Evolutionary conservation across 176 grass and related monocot genomes (phyloP).

Genomic region (Aegilops umbellulata): DNA sequence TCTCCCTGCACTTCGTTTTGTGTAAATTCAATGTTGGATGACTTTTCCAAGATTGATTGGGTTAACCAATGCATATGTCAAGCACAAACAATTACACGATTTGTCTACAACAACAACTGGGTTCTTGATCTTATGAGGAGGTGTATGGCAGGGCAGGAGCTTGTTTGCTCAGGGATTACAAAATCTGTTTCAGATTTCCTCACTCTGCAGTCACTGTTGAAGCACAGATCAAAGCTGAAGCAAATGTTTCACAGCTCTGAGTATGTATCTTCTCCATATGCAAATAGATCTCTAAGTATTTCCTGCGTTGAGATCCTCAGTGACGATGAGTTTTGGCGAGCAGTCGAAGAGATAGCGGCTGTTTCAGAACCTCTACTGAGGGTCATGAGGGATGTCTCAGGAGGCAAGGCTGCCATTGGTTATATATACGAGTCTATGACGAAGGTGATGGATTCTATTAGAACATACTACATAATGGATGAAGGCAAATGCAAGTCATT

Average conservation of each 20-base stretch:
- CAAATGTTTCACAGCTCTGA: conserved; percentile 88
- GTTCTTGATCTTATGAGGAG: conserved; percentile 72
- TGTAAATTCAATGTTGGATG: conserved; percentile 82
- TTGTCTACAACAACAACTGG: conserved; percentile 83
- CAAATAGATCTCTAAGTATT: conserved; percentile 65
- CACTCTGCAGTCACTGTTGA: conserved; percentile 76
- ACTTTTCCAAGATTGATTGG: conserved; percentile 94
- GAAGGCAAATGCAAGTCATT: conserved; percentile 93
- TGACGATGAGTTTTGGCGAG: conserved; percentile 82
- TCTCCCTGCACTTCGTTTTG: conserved; percentile 88
- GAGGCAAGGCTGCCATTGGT: conserved; percentile 76
- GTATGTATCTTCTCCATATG: conserved; percentile 67
- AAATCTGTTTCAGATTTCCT: conserved; percentile 84
- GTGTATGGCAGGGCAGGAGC: conserved; percentile 57
- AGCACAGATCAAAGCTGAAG: conserved; percentile 71
- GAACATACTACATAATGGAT: conserved; percentile 99
- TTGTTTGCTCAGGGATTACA: conserved; percentile 83
- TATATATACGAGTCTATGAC: conserved; percentile 98
- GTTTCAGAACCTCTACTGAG: conserved; percentile 92
- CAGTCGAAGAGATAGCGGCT: conserved; percentile 78
- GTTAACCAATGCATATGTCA: conserved; percentile 83
- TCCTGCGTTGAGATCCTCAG: conserved; percentile 59
- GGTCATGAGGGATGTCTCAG: conserved; percentile 89
- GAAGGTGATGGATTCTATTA: conserved; percentile 85
- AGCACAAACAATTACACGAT: conserved; percentile 79